Evolutionary conservation across 306 rosid species (phyloP), one percentile per base, ranked within the genome.

Genomic region (Casuarina equisetifolia): DNA sequence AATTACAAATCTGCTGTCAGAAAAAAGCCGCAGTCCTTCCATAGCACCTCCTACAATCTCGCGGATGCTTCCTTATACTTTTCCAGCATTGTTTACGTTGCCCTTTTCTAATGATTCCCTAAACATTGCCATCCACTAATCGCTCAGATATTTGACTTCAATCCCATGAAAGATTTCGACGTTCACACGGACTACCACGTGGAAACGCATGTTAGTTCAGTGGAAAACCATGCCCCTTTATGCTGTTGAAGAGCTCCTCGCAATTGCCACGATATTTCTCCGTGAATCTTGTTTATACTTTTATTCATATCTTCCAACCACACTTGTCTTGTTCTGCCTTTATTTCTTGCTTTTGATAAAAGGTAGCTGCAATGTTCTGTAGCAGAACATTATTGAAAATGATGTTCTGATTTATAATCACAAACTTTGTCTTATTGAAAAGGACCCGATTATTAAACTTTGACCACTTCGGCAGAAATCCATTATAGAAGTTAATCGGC

Each of bases 131-230:
- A 32, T 10, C 42, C 67, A 61, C 42, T 1, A 35, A 67, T 57
- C 70, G n/a, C 64, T 32, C 50, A 17, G 49, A 59, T 20, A 15
- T 82, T 69, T 74, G 74, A 70, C 77, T 78, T 74, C 17, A 39
- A 12, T 10, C 4, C 38, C 66, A 78, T 68, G 52, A 57, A 4
- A 64, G 45, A 45, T 72, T 25, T 50, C 74, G 78, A 61, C 71
- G 61, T 46, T 53, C 64, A n/a, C 74, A 76, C 68, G 67, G 25
- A 68, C 49, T 76, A 35, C 2, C 10, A 44, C 40, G 3, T 0
- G 15, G 55, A 57, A 0, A 1, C 2, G 19, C 43, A 39, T n/a
- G 36, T 42, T 38, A 57, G 12, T 51, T 55, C 64, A n/a, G 45
- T 58, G 11, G 50, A 72, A 52, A 63, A 17, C 54, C 74, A 5